Percentiles rank a stretch among this genome's conserved stretches.
Evolutionary conservation across 768 basidiomycete species (phyloP).

Genomic region (Hirschioporus abietinus): DNA sequence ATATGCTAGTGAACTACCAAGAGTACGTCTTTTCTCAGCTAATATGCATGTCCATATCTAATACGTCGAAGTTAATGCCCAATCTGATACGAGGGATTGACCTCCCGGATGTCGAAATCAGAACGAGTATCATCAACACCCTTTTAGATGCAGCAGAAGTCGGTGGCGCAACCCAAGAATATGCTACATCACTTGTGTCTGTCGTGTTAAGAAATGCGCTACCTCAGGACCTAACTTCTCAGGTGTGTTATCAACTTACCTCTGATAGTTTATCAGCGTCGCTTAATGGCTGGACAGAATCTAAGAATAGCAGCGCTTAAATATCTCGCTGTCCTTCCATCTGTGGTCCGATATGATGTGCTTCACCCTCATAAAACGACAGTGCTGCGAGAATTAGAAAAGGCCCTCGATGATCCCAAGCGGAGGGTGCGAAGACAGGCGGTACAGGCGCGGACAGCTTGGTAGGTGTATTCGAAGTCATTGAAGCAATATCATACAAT

Average conservation of each 20-base stretch:
- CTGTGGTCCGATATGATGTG: slow-evolving; percentile 72
- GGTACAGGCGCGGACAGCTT: slow-evolving; percentile 60
- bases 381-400: slow-evolving; percentile 71
- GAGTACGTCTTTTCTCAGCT: slow-evolving; percentile 31
- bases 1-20: slow-evolving; percentile 63
- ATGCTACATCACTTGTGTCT: slow-evolving; percentile 65
- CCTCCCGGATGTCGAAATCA: slow-evolving; percentile 65
- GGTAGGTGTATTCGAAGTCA: not conserved
- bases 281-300: slow-evolving; percentile 37
- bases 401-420: slow-evolving; percentile 85
- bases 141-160: slow-evolving; percentile 63
- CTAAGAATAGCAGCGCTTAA: slow-evolving; percentile 72
- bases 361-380: slow-evolving; percentile 73
- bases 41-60: not conserved
- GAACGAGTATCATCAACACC: slow-evolving; percentile 75
- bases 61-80: slow-evolving; percentile 66
- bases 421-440: slow-evolving; percentile 80
- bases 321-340: slow-evolving; percentile 70
- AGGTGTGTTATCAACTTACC: slow-evolving; percentile 35
- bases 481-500: not conserved
- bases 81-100: slow-evolving; percentile 82
- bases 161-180: slow-evolving; percentile 45
- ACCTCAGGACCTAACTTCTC: slow-evolving; percentile 44
- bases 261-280: no score
- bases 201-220: slow-evolving; percentile 65